These are phyloP conservation scores for Musa itinerans DNA, from an alignment of 176 grass and related monocot genomes.

Conservation along the genomic window DNA sequence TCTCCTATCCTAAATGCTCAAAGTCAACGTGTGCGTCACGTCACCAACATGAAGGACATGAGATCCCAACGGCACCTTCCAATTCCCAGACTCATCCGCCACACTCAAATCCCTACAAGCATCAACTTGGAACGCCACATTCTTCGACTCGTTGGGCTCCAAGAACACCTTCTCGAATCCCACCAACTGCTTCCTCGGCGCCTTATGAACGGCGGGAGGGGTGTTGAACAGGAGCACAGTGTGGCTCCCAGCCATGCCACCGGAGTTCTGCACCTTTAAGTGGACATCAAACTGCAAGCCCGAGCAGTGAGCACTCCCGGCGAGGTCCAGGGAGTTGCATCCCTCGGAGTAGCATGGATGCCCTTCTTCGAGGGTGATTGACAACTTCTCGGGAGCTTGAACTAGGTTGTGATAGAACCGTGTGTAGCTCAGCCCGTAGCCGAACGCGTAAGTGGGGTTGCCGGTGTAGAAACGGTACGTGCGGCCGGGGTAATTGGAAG, in stretches of 20 bases:
- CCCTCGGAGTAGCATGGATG: slow-evolving; percentile 43
- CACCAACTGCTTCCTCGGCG: slow-evolving; percentile 71
- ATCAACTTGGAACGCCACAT: slow-evolving; percentile 67
- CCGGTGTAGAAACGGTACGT: slow-evolving; percentile 96
- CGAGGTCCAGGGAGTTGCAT: slow-evolving; percentile 53
- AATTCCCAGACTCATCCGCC: slow-evolving; percentile 62
- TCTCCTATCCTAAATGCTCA: slow-evolving; percentile 18
- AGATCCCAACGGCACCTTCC: slow-evolving; percentile 67
- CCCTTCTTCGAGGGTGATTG: slow-evolving; percentile 43
- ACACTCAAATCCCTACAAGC: slow-evolving; percentile 88
- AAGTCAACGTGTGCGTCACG: slow-evolving; percentile 56
- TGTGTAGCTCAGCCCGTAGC: slow-evolving; percentile 89
- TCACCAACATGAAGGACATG: slow-evolving; percentile 71
- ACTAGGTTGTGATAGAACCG: slow-evolving; percentile 41
- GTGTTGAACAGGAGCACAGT: slow-evolving; percentile 79
- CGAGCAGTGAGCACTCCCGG: slow-evolving; percentile 33
- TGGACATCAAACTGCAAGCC: slow-evolving; percentile 41
- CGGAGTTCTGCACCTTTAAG: slow-evolving; percentile 46
- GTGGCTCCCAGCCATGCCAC: slow-evolving; percentile 41
- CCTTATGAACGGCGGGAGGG: slow-evolving; percentile 64
- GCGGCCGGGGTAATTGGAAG: slow-evolving; percentile 59
- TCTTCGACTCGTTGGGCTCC: slow-evolving; percentile 28
- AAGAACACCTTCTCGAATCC: slow-evolving; percentile 71
- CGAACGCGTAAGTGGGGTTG: slow-evolving; percentile 62
- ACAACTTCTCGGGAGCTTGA: slow-evolving; percentile 38